phyloP scores from a whole-genome alignment of 1,139 yeast genomes.

The Magnusiomyces suaveolens region DNA sequence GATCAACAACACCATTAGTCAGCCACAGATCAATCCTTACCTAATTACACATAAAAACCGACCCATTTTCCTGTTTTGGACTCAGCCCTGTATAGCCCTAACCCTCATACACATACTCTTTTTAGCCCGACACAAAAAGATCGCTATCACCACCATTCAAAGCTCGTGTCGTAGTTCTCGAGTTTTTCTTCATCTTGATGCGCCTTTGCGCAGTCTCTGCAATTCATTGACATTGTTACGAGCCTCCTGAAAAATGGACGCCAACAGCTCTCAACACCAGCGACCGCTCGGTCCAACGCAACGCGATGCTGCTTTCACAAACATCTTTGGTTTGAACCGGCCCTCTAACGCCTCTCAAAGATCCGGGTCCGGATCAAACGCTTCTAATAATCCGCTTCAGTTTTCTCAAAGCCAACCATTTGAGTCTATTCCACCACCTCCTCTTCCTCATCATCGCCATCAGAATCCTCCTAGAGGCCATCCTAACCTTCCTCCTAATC shows the following conservation, averaged over 20 bases:
- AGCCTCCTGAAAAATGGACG: not conserved
- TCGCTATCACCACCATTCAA: too few relatives aligned
- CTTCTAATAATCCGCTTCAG: not conserved
- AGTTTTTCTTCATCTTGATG: too few relatives aligned
- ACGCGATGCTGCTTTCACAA: slow-evolving; percentile 31
- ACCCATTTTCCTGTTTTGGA: too few relatives aligned
- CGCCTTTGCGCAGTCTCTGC: too few relatives aligned
- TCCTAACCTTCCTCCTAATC: too few relatives aligned
- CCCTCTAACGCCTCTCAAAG: slow-evolving; percentile 23
- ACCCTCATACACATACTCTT: too few relatives aligned
- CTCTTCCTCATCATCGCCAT: slow-evolving; percentile 10
- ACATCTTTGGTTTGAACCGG: slow-evolving; percentile 33
- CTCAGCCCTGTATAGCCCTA: too few relatives aligned
- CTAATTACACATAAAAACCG: too few relatives aligned
- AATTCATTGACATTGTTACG: not conserved
- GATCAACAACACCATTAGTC: too few relatives aligned
- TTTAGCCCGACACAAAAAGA: too few relatives aligned
- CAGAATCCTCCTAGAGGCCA: not conserved
- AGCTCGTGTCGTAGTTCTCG: too few relatives aligned
- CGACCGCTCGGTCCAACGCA: slow-evolving; percentile 20
- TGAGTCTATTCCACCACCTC: not conserved
- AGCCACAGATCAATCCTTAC: too few relatives aligned
- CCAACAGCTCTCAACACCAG: slow-evolving; percentile 3
- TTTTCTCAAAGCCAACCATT: slow-evolving; percentile 12
- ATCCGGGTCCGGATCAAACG: not conserved